These are phyloP conservation scores for Sphaerostilbella broomeana DNA, from an alignment of 2,329 filamentous ascomycete species.

Conservation along the genomic window DNA sequence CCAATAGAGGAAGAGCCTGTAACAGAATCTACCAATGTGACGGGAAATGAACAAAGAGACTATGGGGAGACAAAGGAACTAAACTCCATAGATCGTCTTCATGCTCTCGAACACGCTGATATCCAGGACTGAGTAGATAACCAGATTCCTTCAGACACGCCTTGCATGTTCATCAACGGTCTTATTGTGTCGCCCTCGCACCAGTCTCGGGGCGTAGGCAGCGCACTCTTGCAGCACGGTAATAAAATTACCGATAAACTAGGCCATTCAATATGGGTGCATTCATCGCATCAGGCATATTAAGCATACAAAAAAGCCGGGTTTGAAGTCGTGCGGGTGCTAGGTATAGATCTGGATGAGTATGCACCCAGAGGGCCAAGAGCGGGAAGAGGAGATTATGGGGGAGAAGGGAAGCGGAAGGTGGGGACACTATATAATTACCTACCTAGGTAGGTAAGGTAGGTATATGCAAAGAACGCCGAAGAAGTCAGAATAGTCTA, in stretches of 20 bases:
- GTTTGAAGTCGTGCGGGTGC: conserved; percentile 8
- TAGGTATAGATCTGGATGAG: conserved; percentile 12
- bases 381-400: conserved; percentile 12
- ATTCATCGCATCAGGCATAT: conserved; percentile 14
- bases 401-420: conserved; percentile 9
- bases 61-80: neutral
- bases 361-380: conserved; percentile 11
- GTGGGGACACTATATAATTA: conserved; percentile 13
- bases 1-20: neutral
- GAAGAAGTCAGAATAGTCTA: too few species aligned
- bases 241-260: conserved; percentile 11
- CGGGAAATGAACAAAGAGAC: neutral
- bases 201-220: conserved; percentile 11
- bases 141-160: conserved; percentile 8
- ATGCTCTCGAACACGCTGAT: conserved; percentile 10
- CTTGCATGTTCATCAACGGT: conserved; percentile 13
- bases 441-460: conserved; percentile 13
- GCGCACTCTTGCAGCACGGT: conserved; percentile 8
- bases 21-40: too few species aligned
- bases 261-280: conserved; percentile 9
- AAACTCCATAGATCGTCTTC: conserved; percentile 8
- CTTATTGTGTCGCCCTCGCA: conserved; percentile 8
- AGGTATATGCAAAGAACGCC: too few species aligned
- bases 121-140: conserved; percentile 11
- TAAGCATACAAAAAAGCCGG: conserved; percentile 10